phyloP scores from a whole-genome alignment of 306 rosid species.

The Gynostemma pentaphyllum region DNA sequence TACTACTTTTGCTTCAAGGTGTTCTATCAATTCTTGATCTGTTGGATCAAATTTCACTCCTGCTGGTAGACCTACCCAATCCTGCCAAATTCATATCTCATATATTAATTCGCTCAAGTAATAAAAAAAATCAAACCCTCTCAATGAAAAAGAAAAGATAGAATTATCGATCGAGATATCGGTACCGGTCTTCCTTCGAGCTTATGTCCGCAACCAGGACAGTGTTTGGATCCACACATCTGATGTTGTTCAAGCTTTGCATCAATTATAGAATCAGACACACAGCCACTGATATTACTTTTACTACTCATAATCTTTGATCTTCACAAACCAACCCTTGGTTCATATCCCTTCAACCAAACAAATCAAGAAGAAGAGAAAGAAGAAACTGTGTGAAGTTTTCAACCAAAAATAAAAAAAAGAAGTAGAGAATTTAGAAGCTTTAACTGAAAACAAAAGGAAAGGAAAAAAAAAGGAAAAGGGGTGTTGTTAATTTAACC shows the following conservation, averaged over 20 bases:
- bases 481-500: slow-evolving; percentile 1
- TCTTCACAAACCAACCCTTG: slow-evolving; percentile 19
- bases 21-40: slow-evolving; percentile 95
- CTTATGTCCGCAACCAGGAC: slow-evolving; percentile 94
- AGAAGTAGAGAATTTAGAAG: neutral
- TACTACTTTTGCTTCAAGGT: slow-evolving; percentile 95
- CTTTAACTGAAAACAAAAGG: neutral
- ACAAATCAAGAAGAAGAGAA: neutral
- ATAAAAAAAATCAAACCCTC: too few species aligned
- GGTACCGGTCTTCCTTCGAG: slow-evolving; percentile 79
- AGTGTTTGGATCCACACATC: slow-evolving; percentile 90
- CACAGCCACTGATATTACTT: slow-evolving; percentile 42
- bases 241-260: slow-evolving; percentile 96
- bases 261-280: slow-evolving; percentile 65
- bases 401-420: slow-evolving; percentile 11
- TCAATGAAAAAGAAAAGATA: neutral
- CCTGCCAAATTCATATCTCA: slow-evolving; percentile 23
- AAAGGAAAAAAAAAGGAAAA: neutral
- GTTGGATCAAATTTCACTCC: slow-evolving; percentile 99
- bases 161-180: too few species aligned
- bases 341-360: slow-evolving; percentile 21
- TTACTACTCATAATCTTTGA: slow-evolving; percentile 35
- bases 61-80: slow-evolving; percentile 98
- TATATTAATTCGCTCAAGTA: neutral
- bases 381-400: neutral